Conservation (phyloP, 2,329 filamentous ascomycete species). For the Scytalidium sp. region DNA sequence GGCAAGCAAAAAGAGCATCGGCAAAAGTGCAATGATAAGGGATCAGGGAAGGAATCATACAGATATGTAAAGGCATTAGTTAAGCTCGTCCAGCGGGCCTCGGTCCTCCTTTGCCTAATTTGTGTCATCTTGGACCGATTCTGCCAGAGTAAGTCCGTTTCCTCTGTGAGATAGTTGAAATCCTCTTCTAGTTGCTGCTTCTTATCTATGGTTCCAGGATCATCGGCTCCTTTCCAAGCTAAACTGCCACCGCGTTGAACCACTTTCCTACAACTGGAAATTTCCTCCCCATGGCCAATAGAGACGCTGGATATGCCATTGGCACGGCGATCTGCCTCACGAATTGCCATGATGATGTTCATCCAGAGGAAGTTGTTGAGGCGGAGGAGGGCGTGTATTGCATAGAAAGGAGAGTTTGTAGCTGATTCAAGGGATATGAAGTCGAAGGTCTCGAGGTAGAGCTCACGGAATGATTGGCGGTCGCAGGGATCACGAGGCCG, state of each 20-base stretch:
- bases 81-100: constrained; percentile 18
- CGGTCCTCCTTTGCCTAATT: constrained; percentile 15
- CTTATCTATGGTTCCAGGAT: constrained; percentile 2
- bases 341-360: constrained; percentile 24
- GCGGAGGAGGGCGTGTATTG: constrained; percentile 19
- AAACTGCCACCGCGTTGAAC: constrained; percentile 21
- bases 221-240: constrained; percentile 15
- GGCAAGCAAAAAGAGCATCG: background rate
- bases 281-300: constrained; percentile 25
- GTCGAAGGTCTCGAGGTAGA: constrained; percentile 21
- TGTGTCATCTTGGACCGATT: constrained; percentile 19
- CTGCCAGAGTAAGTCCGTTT: constrained; percentile 24
- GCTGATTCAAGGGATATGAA: constrained; percentile 15
- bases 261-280: constrained; percentile 17
- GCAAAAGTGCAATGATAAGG: background rate
- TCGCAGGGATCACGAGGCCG: constrained; percentile 7
- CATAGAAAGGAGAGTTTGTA: constrained; percentile 19
- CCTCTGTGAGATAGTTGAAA: constrained; percentile 23
- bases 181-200: constrained; percentile 20
- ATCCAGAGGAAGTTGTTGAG: constrained; percentile 26
- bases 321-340: constrained; percentile 21
- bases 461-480: constrained; percentile 20
- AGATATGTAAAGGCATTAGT: constrained; percentile 27
- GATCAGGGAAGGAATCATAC: constrained; percentile 11
- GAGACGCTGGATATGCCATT: constrained; percentile 24